A percentile compares a stretch with the other conserved stretches of the same genome.
These are phyloP conservation scores for Alternaria arborescens DNA, from an alignment of 2,329 filamentous ascomycete genomes.

Conservation along the genomic window DNA sequence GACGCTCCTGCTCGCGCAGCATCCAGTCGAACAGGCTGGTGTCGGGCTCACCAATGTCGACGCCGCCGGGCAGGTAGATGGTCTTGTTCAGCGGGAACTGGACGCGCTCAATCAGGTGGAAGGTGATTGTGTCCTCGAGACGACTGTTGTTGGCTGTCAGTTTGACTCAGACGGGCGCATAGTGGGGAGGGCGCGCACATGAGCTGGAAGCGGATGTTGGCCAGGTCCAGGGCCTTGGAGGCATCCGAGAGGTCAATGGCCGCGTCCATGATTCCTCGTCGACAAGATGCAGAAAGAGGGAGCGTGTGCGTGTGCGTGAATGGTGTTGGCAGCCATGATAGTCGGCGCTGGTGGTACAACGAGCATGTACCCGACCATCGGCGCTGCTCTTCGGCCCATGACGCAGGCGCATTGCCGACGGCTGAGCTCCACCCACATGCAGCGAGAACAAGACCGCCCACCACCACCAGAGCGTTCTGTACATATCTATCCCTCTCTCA, in stretches of 20 bases:
- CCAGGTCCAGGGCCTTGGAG: slow-evolving; percentile 84
- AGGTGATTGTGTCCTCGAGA: slow-evolving; percentile 96
- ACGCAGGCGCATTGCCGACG: slow-evolving; percentile 28
- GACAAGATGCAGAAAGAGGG: not conserved
- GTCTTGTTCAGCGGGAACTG: slow-evolving; percentile 92
- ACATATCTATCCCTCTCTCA: not conserved
- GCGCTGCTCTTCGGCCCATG: slow-evolving; percentile 27
- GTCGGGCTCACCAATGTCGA: slow-evolving; percentile 75
- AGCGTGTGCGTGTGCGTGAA: slow-evolving; percentile 2
- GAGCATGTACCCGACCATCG: slow-evolving; percentile 19
- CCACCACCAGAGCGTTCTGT: not conserved
- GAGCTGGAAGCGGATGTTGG: slow-evolving; percentile 90
- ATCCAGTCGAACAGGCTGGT: slow-evolving; percentile 95
- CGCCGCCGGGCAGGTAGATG: slow-evolving; percentile 84
- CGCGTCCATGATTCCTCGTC: slow-evolving; percentile 74
- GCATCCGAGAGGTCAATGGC: slow-evolving; percentile 88
- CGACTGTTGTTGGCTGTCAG: slow-evolving; percentile 66
- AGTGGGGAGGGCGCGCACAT: slow-evolving; percentile 69
- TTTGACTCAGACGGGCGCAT: not conserved
- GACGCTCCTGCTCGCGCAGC: slow-evolving; percentile 84
- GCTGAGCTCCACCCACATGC: slow-evolving; percentile 14
- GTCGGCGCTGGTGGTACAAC: not conserved
- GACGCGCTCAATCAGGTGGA: slow-evolving; percentile 95
- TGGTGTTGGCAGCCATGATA: slow-evolving; percentile 18
- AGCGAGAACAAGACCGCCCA: not conserved